Evolutionary conservation across 1,284 basidiomycete species (phyloP).

Genomic region (Cerioporus squamosus): DNA sequence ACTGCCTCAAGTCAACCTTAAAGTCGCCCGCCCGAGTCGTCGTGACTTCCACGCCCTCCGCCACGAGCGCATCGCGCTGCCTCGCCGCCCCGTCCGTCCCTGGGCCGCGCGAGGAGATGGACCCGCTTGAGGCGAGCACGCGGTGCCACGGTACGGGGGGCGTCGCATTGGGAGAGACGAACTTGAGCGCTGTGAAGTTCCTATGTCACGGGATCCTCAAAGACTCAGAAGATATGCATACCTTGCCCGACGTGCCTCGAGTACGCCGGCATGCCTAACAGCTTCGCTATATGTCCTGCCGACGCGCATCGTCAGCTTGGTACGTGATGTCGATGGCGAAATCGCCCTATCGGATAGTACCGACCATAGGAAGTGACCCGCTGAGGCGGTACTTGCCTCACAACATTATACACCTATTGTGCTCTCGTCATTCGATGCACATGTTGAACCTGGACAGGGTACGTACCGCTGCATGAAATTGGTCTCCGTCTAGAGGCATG

Average conservation of each 20-base stretch:
- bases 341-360: constrained; percentile 16
- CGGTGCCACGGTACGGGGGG: constrained; percentile 79
- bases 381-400: constrained; percentile 65
- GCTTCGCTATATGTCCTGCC: constrained; percentile 80
- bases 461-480: constrained; percentile 27
- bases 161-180: constrained; percentile 57
- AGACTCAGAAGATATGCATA: constrained; percentile 34
- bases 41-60: constrained; percentile 73
- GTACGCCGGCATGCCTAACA: constrained; percentile 83
- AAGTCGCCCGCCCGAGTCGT: constrained; percentile 49
- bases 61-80: constrained; percentile 68
- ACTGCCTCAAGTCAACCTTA: constrained; percentile 51
- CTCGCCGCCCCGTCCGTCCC: constrained; percentile 68
- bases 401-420: constrained; percentile 66
- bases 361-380: constrained; percentile 74
- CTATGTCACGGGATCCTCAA: background rate
- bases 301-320: background rate
- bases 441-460: background rate
- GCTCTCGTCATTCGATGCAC: too few species aligned
- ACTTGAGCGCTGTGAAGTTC: constrained; percentile 66
- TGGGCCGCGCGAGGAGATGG: constrained; percentile 83
- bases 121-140: constrained; percentile 67
- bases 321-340: background rate
- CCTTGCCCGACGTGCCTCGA: constrained; percentile 88
- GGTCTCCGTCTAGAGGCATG: constrained; percentile 26